Evolutionary conservation across 129 eudicot species (phyloP).

Genomic region (Glebionis coronaria): DNA sequence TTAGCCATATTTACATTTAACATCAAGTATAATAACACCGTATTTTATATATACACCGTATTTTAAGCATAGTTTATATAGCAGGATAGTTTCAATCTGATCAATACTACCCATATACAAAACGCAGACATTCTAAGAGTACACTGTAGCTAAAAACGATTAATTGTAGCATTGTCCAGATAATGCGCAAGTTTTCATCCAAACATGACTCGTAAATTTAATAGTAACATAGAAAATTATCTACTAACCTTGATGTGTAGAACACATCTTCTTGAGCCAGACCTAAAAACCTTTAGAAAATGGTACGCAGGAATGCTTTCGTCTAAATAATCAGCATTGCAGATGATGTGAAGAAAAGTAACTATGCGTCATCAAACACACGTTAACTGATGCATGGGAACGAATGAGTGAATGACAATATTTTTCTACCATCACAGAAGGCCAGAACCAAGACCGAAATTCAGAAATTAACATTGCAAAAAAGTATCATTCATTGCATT

Average conservation of each 20-base stretch:
- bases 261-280: constrained; percentile 70
- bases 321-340: constrained; percentile 82
- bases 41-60: too few species aligned
- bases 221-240: too few species aligned
- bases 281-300: constrained; percentile 71
- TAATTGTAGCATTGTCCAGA: neutral
- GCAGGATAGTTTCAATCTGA: neutral
- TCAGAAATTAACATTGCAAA: too few species aligned
- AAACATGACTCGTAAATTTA: too few species aligned
- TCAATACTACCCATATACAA: neutral
- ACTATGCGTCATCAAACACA: too few species aligned
- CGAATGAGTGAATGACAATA: too few species aligned
- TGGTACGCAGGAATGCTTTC: constrained; percentile 86
- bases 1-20: too few species aligned
- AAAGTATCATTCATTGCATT: too few species aligned
- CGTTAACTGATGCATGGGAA: too few species aligned
- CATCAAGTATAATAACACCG: too few species aligned
- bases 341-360: too few species aligned
- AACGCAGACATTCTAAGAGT: neutral
- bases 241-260: constrained; percentile 73
- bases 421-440: neutral
- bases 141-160: neutral
- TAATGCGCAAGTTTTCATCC: too few species aligned
- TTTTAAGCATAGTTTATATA: constrained; percentile 2
- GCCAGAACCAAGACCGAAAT: neutral